Percentiles rank a stretch among this genome's conserved stretches.
Evolutionary conservation across 1,284 basidiomycete genomes (phyloP).

Genomic region (Laetiporus sulphureus): DNA sequence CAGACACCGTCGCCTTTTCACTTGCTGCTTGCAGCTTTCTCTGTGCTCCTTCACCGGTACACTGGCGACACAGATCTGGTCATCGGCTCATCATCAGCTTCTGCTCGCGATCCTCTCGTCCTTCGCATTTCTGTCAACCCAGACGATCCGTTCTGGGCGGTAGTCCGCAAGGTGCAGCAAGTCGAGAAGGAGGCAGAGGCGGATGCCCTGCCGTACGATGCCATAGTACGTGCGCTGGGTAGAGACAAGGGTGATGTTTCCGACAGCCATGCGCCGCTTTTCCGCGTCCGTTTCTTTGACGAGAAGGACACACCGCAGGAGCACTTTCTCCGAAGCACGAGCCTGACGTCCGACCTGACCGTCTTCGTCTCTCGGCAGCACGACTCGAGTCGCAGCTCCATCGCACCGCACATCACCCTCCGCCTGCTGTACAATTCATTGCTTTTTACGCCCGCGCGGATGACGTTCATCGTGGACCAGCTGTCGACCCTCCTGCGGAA

Average conservation of each 20-base stretch:
- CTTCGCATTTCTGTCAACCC: slow-evolving; percentile 85
- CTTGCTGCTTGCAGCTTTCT: slow-evolving; percentile 87
- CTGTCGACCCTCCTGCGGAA: slow-evolving; percentile 78
- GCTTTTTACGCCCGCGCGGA: slow-evolving; percentile 80
- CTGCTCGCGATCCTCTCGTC: slow-evolving; percentile 76
- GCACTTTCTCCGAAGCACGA: slow-evolving; percentile 74
- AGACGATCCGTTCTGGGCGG: slow-evolving; percentile 86
- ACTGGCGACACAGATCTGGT: slow-evolving; percentile 95
- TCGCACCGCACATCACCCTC: slow-evolving; percentile 77
- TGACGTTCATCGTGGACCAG: slow-evolving; percentile 80
- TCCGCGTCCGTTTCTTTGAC: slow-evolving; percentile 96
- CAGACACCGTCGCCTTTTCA: slow-evolving; percentile 83
- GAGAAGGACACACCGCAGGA: slow-evolving; percentile 74
- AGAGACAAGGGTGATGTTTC: slow-evolving; percentile 54
- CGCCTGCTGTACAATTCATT: slow-evolving; percentile 93
- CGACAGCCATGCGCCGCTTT: slow-evolving; percentile 61
- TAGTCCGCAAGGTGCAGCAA: slow-evolving; percentile 83
- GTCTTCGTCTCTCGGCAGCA: slow-evolving; percentile 69
- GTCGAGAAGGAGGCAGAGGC: slow-evolving; percentile 82
- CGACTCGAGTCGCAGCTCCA: slow-evolving; percentile 61
- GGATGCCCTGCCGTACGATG: slow-evolving; percentile 82
- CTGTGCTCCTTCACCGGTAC: slow-evolving; percentile 89
- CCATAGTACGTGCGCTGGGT: slow-evolving; percentile 69
- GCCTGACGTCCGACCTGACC: slow-evolving; percentile 88
- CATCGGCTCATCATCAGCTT: slow-evolving; percentile 84